Base-by-base conservation (phyloP, 805 yeast species). In the Yarrowia sp. region DNA sequence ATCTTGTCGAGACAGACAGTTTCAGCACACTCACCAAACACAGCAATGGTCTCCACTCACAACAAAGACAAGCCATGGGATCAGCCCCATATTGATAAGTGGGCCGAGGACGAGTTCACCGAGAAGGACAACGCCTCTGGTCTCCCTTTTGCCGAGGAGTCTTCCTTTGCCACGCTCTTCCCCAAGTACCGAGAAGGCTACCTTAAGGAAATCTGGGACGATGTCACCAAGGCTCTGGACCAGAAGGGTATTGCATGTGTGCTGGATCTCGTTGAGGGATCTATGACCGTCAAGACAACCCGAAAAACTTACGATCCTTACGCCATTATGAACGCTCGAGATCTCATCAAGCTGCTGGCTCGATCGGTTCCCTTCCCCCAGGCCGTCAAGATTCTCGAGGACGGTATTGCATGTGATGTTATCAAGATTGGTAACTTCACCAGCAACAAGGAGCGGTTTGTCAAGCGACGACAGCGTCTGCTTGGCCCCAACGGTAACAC, bases 401-500 rank as follows among this genome's bases (percentile, higher is more conserved):
- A 94, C 76, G 98, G 93, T 72, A 82, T 89, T 74, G 97, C 98
- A 0, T 93, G 98, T 81, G 99, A 95, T 75, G 95, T 95, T 63
- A 91, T 95, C 73, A 95, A 95, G 82, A 94, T 95, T 77, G 97
- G 97, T 19, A 90, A 88, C 75, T 85, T 89, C 74, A 97, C 92
- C 16, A 79, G 90, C 40, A 95, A 92, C 77, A 95, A 95, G 77
- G 99, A 95, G 69, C 84, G 98, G 75, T 95, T 95, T 75, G 89
- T 91, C 67, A 95, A 95, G 79, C 88, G 99, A 80, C 87, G 99
- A 80, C 99, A 95, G 81, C 86, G 99, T 78, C 82, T 95, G 70
- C 92, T 95, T 67, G 99, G 99, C 1, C 99, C 99, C 58, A 91
- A 88, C 75, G 98, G 99, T 75, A 95, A 95, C 79, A 95, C 99